phyloP scores from a whole-genome alignment of 495 filamentous ascomycete genomes.

The Polyplosphaeria fusca region DNA sequence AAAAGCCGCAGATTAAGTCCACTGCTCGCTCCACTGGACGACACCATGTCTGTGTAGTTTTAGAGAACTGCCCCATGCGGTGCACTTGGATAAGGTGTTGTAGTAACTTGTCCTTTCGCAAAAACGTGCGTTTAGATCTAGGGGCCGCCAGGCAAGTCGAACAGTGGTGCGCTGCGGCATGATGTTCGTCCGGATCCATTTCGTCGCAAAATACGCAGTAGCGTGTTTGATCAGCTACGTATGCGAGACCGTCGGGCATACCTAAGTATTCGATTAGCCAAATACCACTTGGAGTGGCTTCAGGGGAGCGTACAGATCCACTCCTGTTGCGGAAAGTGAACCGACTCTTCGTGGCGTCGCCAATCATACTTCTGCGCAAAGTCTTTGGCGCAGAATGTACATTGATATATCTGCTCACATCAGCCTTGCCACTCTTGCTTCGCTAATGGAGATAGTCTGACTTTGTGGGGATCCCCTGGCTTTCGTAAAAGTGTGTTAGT shows the following conservation, averaged over 20 bases:
- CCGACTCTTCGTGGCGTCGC: slow-evolving; percentile 32
- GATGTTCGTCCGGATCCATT: not conserved
- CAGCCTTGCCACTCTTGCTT: no score
- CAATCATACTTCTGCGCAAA: slow-evolving; percentile 32
- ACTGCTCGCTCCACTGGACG: slow-evolving; percentile 15
- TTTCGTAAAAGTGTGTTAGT: not conserved
- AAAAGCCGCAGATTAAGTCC: slow-evolving; percentile 11
- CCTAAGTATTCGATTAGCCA: not conserved
- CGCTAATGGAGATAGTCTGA: no score
- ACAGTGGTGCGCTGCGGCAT: slow-evolving; percentile 16
- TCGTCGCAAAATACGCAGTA: slow-evolving; percentile 17
- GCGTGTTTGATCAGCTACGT: not conserved
- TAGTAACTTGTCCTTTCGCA: slow-evolving; percentile 27
- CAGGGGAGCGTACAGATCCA: slow-evolving; percentile 25
- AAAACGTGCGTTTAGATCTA: slow-evolving; percentile 8
- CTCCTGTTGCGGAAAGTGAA: slow-evolving; percentile 30
- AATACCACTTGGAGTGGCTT: not conserved
- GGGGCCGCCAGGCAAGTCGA: slow-evolving; percentile 1
- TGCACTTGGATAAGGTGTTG: slow-evolving; percentile 28
- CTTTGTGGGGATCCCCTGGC: slow-evolving; percentile 11
- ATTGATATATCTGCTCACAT: slow-evolving; percentile 30
- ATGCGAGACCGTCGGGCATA: slow-evolving; percentile 14
- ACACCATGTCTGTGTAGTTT: slow-evolving; percentile 7
- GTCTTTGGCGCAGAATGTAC: slow-evolving; percentile 26
- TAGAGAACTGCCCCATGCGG: not conserved